Evolutionary conservation across 805 yeast species (phyloP).

Genomic region (Diddensiella santjacobensis): DNA sequence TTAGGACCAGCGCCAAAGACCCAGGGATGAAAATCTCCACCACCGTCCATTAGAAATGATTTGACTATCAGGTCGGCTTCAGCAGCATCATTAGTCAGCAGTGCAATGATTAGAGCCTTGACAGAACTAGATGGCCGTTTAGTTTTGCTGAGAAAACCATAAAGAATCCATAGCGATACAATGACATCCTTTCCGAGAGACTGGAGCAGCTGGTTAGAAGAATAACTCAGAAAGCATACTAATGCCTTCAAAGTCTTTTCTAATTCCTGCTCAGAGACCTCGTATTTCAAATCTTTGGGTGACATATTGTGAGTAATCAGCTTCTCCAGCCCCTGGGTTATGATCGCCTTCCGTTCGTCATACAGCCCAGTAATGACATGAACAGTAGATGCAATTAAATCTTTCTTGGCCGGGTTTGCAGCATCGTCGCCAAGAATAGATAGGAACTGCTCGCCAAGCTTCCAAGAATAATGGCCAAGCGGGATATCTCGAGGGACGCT

Average conservation of each 20-base stretch:
- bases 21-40: slow-evolving; percentile 24
- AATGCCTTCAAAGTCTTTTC: slow-evolving; percentile 64
- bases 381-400: slow-evolving; percentile 43
- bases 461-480: slow-evolving; percentile 49
- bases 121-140: slow-evolving; percentile 20
- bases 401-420: slow-evolving; percentile 48
- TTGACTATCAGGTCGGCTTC: slow-evolving; percentile 29
- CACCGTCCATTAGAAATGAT: slow-evolving; percentile 29
- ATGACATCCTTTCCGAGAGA: slow-evolving; percentile 8
- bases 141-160: slow-evolving; percentile 17
- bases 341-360: slow-evolving; percentile 31
- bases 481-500: slow-evolving; percentile 54
- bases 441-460: slow-evolving; percentile 62
- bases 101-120: slow-evolving; percentile 9
- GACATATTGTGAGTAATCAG: slow-evolving; percentile 1
- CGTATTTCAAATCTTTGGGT: slow-evolving; percentile 3
- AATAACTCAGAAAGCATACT: slow-evolving; percentile 53
- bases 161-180: slow-evolving; percentile 25
- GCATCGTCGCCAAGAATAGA: slow-evolving; percentile 49
- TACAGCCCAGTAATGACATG: slow-evolving; percentile 48
- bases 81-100: slow-evolving; percentile 7
- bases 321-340: slow-evolving; percentile 45
- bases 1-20: slow-evolving; percentile 25
- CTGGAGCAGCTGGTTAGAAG: slow-evolving; percentile 12
- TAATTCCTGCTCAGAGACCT: slow-evolving; percentile 41